Evolutionary conservation across 2,329 filamentous ascomycete genomes (phyloP), one percentile per base, ranked within the genome.

Genomic region (Septoria linicola): DNA sequence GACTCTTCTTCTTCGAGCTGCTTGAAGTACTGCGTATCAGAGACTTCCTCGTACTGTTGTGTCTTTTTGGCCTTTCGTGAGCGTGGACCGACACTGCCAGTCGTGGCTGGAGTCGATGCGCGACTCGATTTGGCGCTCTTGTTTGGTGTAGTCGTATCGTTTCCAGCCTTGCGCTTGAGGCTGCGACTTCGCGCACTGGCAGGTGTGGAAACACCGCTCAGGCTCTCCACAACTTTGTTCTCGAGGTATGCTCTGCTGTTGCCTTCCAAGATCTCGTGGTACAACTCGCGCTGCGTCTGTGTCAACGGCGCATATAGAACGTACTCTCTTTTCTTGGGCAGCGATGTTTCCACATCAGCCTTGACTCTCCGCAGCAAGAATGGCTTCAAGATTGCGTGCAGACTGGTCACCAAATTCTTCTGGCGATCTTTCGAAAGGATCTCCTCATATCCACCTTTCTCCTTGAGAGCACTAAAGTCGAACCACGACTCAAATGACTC

Each of bases 321-420:
- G 60, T 99, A 99, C 68, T 99, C 93, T 21, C 93, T 82, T 74
- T 99, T 99, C 71, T 92, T 95, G 0, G 93, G 93, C n/a, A 99
- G 77, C 41, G 89, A 82, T 2, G 85, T 85, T 48, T 95, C 92
- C 0, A 99, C 93, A 64, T 99, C 93, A 0, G 89, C 87, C 71
- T 99, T 99, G 57, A 99, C 81, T 14, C 93, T 80, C 1, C 93
- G 82, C 1, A 99, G 76, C 1, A 99, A 75, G 61, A 99, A 85
- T 0, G 93, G 93, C 62, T 97, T 96, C 0, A 99, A 72, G 19
- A 99, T 91, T 0, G 92, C 82, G 65, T 99, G 93, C 51, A 99
- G 87, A 57, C 92, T 96, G 44, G 90, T 84, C 1, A 95, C 85
- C 1, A 93, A 73, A 43, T 86, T 87, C 55, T 87, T 83, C 64